phyloP scores from a whole-genome alignment of 768 basidiomycete genomes.

The Lenzites betulinus region DNA sequence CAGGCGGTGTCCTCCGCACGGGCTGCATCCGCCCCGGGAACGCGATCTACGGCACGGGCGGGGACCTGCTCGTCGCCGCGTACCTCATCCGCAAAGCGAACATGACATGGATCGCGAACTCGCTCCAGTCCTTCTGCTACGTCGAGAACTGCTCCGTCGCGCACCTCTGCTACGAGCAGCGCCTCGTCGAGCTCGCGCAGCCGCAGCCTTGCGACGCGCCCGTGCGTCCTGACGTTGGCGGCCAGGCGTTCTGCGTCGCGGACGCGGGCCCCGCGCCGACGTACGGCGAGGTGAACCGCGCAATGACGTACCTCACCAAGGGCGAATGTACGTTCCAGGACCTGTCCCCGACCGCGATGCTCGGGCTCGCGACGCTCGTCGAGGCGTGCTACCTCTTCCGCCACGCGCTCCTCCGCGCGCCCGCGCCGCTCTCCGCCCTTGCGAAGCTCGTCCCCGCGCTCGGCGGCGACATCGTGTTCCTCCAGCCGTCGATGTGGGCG shows the following conservation, averaged over 20 bases:
- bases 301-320: constrained; percentile 56
- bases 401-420: constrained; percentile 38
- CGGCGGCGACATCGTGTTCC: constrained; percentile 36
- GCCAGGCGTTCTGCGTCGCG: constrained; percentile 65
- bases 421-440: constrained; percentile 35
- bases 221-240: constrained; percentile 65
- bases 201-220: constrained; percentile 35
- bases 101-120: constrained; percentile 60
- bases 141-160: constrained; percentile 78
- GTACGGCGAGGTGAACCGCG: constrained; percentile 62
- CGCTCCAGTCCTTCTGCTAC: constrained; percentile 66
- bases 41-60: constrained; percentile 73
- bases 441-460: constrained; percentile 31
- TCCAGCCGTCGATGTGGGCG: constrained; percentile 42
- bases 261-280: constrained; percentile 67
- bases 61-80: constrained; percentile 66
- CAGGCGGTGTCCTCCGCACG: constrained; percentile 53
- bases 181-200: constrained; percentile 53
- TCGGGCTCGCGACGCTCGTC: constrained; percentile 60
- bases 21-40: constrained; percentile 81
- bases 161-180: constrained; percentile 72
- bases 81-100: constrained; percentile 62
- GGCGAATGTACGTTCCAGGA: constrained; percentile 56
- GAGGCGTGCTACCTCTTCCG: constrained; percentile 57
- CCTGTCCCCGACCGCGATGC: constrained; percentile 64